Evolutionary conservation across 2,329 filamentous ascomycete species (phyloP), one percentile per base, ranked within the genome.

Genomic region (Colletotrichum sublineola): DNA sequence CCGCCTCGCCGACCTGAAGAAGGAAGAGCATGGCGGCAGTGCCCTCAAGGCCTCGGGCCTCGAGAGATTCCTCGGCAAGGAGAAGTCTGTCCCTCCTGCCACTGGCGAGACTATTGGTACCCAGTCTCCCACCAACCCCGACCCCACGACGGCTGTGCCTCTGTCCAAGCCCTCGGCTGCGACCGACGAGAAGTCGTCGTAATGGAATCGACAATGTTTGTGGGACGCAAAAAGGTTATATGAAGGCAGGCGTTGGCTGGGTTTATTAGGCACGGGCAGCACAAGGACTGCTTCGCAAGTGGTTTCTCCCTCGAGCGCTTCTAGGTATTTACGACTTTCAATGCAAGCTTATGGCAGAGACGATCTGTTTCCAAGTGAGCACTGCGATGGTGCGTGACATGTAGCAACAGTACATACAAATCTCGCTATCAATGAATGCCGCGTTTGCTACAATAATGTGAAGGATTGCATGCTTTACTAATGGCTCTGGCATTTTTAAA

Each of bases 1-100:
- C 75, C 91, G 96, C 77, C 87, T 99, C 67, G 96, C 96, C 62
- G 91, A 97, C 75, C 83, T 99, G 76, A 98, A 98, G 92, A 91
- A 90, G 81, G 83, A 90, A 73, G 86, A 90, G 80, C 82, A 86
- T 57, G 89, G 88, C 29, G 87, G 87, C 63, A 89, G 85, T 75
- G 88, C 90, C 57, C 87, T 89, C 81, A 89, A 89, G 84, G 86
- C 88, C 2, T 81, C 87, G 9, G 89, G 89, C 2, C 82, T 91
- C 3, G 87, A 90, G 77, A 86, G 84, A 76, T 83, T 90, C 62
- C 88, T 90, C 76, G 89, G 87, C 58, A 89, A 87, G 80, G 85
- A 86, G 55, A 78, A 80, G 75, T 87, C 89, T 68, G 89, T 89
- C 68, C 82, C 90, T 1, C 88, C 88, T 0, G 85, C 90, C 4